Conservation (phyloP, 1,139 yeast species). For the Tardiomyces digboiensis region DNA sequence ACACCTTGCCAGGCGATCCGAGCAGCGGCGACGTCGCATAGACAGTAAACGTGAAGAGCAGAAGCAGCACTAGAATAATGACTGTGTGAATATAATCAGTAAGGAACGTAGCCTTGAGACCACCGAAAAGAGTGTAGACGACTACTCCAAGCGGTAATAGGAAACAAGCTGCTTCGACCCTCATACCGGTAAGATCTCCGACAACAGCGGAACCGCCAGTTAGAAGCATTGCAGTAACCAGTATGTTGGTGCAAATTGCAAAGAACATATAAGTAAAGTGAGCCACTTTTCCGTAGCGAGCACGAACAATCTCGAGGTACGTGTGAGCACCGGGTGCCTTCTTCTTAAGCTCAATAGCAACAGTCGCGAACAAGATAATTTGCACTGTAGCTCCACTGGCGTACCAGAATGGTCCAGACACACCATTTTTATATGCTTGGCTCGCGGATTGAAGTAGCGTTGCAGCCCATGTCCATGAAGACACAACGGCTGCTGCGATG, state of each 20-base stretch:
- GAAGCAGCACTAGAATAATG: slow-evolving; percentile 33
- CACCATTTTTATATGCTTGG: slow-evolving; percentile 72
- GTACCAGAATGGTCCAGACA: slow-evolving; percentile 65
- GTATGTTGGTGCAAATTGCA: slow-evolving; percentile 77
- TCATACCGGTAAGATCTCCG: slow-evolving; percentile 71
- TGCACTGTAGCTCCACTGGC: slow-evolving; percentile 76
- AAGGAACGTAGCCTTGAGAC: slow-evolving; percentile 81
- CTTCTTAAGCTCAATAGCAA: slow-evolving; percentile 66
- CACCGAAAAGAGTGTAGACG: slow-evolving; percentile 77
- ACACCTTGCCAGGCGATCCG: slow-evolving; percentile 77
- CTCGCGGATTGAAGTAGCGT: slow-evolving; percentile 68
- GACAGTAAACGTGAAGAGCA: slow-evolving; percentile 25
- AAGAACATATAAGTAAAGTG: slow-evolving; percentile 65
- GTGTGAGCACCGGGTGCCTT: slow-evolving; percentile 74
- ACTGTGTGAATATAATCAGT: slow-evolving; percentile 78
- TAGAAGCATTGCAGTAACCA: slow-evolving; percentile 81
- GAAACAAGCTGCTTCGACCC: slow-evolving; percentile 71
- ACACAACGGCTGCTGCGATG: slow-evolving; percentile 79
- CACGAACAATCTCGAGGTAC: slow-evolving; percentile 57
- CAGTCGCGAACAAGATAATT: slow-evolving; percentile 57
- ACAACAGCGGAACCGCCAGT: slow-evolving; percentile 84
- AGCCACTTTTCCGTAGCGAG: slow-evolving; percentile 59
- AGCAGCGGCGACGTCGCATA: slow-evolving; percentile 45
- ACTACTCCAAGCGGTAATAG: slow-evolving; percentile 78
- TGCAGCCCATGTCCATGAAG: slow-evolving; percentile 95